Base-by-base conservation (phyloP, 352 stramenopile species). In the Phytophthora sp. region DNA sequence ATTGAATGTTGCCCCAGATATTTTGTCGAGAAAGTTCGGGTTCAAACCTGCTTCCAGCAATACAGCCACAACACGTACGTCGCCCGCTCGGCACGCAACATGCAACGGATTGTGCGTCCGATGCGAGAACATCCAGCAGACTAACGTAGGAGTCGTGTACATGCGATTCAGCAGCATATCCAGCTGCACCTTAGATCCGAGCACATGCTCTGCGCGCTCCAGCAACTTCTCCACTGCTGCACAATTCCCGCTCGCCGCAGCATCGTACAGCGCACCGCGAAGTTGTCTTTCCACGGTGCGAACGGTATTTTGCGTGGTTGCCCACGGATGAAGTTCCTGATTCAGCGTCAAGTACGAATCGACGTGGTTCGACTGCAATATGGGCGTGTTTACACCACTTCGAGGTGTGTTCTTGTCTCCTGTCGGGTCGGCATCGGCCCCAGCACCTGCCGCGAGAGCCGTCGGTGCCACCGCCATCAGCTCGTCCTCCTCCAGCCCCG, bases 1-100 rank as follows among this genome's bases (percentile, higher is more conserved):
- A 44, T 81, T 80, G 39, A 89, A 77, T 3, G 71, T 75, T 26
- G 74, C 75, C 5, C 86, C 82, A 3, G 79, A 72, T 41, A 90
- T 90, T 71, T 93, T 92, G 67, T 95, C 86, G 21, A 93, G 66
- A 35, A 85, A 84, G 41, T 95, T 92, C 1, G 86, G 72, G 46
- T 88, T 86, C 27, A 95, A 46, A 1, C 82, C 82, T 5, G 79
- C 77, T 11, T 87, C 64, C 7, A 91, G 69, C 20, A 95, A 59
- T 37, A 85, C 48, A 26, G 82, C 61, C 0, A 88, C 72, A 53
- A 90, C 84, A 27, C 54, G 58, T 13, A 85, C 67, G 60, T 95
- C 82, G 17, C 83, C 83, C 1, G 76, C 57, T 15, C 79, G 76
- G 44, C 83, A 90, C 18, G 84, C 87, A 2, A 88, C 77, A 39